Evolutionary conservation across 257 asterid genomes (phyloP).

Genomic region (Buddleja alternifolia): DNA sequence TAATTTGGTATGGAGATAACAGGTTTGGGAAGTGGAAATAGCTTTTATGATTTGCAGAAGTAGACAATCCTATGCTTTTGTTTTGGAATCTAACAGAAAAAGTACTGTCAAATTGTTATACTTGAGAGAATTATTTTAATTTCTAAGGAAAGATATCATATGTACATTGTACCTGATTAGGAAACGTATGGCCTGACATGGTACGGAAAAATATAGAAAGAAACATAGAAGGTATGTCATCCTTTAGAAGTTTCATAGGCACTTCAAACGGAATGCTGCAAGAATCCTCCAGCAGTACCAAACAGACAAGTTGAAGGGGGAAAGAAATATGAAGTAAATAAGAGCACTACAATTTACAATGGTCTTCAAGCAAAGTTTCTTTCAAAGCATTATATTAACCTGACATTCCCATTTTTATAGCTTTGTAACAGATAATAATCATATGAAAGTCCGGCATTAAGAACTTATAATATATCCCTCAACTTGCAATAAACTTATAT

Average conservation of each 20-base stretch:
- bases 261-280: no score
- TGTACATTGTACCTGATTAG: slow-evolving; percentile 2
- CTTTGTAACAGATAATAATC: no score
- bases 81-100: background rate
- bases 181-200: background rate
- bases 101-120: background rate
- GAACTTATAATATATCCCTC: background rate
- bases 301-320: no score
- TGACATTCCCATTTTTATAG: background rate
- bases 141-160: background rate
- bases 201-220: no score
- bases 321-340: background rate
- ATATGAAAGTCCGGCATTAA: background rate
- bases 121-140: background rate
- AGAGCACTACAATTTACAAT: background rate
- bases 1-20: background rate
- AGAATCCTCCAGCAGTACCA: no score
- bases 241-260: no score
- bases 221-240: no score
- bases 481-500: background rate
- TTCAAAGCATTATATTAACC: background rate
- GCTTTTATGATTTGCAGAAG: slow-evolving; percentile 5
- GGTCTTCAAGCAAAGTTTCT: slow-evolving; percentile 11
- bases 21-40: background rate
- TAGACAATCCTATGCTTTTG: slow-evolving; percentile 5